phyloP scores from a whole-genome alignment of 345 rosid genomes.

The Gossypium herbaceum region DNA sequence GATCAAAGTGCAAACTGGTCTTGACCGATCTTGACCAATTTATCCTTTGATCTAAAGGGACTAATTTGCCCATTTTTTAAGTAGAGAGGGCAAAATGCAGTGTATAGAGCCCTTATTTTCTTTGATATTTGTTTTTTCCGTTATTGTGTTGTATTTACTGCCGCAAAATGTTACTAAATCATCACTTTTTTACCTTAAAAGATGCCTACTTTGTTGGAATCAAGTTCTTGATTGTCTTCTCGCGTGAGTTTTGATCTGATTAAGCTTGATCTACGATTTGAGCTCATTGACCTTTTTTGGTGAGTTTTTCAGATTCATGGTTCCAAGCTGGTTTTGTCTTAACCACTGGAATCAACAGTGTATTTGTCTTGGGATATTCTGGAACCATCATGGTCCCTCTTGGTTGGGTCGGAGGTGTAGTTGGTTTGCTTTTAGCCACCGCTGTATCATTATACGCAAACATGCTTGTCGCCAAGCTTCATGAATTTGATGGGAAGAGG shows the following conservation, averaged over 20 bases:
- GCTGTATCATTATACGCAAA: constrained; percentile 73
- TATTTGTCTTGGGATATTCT: constrained; percentile 84
- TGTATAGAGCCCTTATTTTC: too few species aligned
- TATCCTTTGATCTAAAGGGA: too few species aligned
- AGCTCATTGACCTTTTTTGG: not conserved
- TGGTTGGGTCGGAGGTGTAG: constrained; percentile 78
- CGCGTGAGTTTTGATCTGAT: not conserved
- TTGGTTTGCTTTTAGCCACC: constrained; percentile 68
- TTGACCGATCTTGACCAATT: too few species aligned
- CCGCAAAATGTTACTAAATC: too few species aligned
- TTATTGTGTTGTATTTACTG: not conserved
- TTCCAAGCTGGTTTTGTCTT: constrained; percentile 81
- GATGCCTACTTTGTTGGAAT: not conserved
- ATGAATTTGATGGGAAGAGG: constrained; percentile 82
- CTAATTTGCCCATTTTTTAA: too few species aligned
- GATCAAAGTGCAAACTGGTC: too few species aligned
- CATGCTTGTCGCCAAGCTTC: constrained; percentile 74
- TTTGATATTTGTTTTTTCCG: not conserved
- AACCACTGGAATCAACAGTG: constrained; percentile 85
- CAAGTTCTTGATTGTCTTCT: not conserved
- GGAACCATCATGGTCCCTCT: constrained; percentile 86
- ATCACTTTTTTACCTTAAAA: too few species aligned
- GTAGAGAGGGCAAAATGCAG: too few species aligned
- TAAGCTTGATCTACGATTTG: not conserved
- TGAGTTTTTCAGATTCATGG: constrained; percentile 75